These are phyloP conservation scores for Botryotinia globosa DNA, from an alignment of 2,329 filamentous ascomycete genomes.

Conservation along the genomic window DNA sequence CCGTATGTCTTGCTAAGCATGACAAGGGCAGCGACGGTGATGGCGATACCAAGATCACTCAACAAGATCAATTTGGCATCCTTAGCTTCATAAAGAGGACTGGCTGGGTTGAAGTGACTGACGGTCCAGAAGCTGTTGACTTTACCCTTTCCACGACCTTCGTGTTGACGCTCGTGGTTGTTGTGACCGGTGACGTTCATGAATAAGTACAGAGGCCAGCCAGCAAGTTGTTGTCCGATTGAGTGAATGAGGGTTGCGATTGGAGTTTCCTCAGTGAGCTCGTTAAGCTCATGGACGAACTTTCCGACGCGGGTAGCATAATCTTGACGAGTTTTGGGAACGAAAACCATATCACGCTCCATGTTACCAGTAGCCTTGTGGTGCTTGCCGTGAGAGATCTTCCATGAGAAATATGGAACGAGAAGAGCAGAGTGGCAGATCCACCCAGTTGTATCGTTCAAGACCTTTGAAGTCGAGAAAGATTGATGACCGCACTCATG, in stretches of 20 bases:
- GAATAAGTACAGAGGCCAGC: conserved; percentile 90
- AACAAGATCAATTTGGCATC: conserved; percentile 84
- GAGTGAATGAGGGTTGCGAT: conserved; percentile 73
- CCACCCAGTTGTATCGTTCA: conserved; percentile 94
- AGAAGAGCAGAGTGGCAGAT: conserved; percentile 82
- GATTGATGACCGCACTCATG: conserved; percentile 98
- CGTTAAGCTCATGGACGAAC: conserved; percentile 75
- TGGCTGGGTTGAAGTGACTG: conserved; percentile 90
- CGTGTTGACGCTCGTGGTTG: conserved; percentile 83
- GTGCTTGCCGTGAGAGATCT: conserved; percentile 98
- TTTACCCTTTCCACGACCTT: conserved; percentile 94
- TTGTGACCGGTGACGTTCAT: conserved; percentile 96
- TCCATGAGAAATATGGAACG: conserved; percentile 99
- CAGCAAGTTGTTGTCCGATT: conserved; percentile 80
- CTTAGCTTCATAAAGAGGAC: conserved; percentile 87
- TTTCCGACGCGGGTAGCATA: conserved; percentile 74
- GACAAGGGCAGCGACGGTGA: conserved; percentile 56
- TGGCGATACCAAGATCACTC: conserved; percentile 75
- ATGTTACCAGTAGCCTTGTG: conserved; percentile 98
- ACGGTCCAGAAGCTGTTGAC: conserved; percentile 80
- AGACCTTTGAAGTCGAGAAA: conserved; percentile 84
- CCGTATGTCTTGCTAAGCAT: conserved; percentile 75
- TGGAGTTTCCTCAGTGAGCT: conserved; percentile 93
- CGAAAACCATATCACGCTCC: conserved; percentile 97
- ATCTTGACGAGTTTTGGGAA: conserved; percentile 85